Base-by-base conservation (phyloP, 2,329 filamentous ascomycete species). In the Chaetomiaceae sp. region DNA sequence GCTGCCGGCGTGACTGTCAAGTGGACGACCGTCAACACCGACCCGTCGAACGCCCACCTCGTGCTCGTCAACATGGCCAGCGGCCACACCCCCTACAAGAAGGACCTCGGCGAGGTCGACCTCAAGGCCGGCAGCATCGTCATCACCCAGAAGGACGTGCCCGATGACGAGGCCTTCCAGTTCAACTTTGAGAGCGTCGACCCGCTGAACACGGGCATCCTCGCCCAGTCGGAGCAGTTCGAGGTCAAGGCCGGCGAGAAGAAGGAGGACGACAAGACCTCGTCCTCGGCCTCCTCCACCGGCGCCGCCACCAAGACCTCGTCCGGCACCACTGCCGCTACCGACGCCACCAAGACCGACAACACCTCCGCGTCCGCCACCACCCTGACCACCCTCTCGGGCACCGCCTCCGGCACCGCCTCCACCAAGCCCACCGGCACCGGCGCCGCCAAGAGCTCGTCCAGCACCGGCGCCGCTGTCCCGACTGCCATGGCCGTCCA, bases 211-310 rank as follows among this genome's bases (percentile, higher is more conserved):
- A 58, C 54, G 16, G 60, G 60, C 46, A 62, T 62, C 50, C 55
- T 62, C 12, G 59, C 60, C 45, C 60, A 62, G 56, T 57, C 55
- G 19, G 48, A 55, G 52, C 59, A 60, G 56, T 62, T 62, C 47
- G 41, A 57, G 52, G 45, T 57, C 43, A 52, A 56, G 50, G 35
- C 35, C 19, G 27, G 23, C 9, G 44, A 34, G 7, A 45, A 34
- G 7, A 45, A 38, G 20, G 39, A 50, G 13, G 25, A 50, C 33
- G 40, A 44, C 37, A 38, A 44, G 19, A 41, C 44, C 14, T 27
- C 38, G 10, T 10, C 27, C 17, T 6, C 37, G 14, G 10, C 20
- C 2, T 10, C 30, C 14, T 31, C 43, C 12, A 45, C 44, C 48
- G 30, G 17, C 21, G 16, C 38, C 16, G 33, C 4, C 47, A 20